Conservation (phyloP, 495 filamentous ascomycete species). For the Glutinoglossum americanum region DNA sequence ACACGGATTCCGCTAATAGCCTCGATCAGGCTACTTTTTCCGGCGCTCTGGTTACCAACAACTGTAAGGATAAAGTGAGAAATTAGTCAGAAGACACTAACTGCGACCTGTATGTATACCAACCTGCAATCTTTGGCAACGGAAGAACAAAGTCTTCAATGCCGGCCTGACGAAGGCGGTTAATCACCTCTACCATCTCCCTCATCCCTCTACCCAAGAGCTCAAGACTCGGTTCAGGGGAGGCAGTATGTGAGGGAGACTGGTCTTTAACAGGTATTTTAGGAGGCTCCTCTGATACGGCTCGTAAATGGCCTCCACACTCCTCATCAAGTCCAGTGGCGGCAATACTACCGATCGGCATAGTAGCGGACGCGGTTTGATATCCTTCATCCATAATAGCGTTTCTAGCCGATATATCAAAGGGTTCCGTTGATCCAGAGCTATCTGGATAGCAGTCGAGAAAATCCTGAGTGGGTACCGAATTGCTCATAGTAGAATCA, state of each 20-base stretch:
- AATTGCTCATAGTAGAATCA: background rate
- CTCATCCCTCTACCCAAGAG: conserved; percentile 14
- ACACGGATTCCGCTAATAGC: conserved; percentile 15
- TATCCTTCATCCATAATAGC: background rate
- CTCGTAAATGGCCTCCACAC: background rate
- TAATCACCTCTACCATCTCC: conserved; percentile 15
- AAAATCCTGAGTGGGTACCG: no score
- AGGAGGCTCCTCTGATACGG: background rate
- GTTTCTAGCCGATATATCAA: background rate
- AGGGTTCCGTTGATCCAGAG: background rate
- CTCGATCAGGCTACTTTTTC: conserved; percentile 16
- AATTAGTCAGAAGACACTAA: background rate
- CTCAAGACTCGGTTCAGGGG: conserved; percentile 6
- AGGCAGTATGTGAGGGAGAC: background rate
- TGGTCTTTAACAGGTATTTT: background rate
- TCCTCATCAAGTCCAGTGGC: background rate
- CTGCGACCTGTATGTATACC: background rate
- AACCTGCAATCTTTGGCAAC: conserved; percentile 13
- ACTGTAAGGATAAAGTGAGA: conserved; percentile 2
- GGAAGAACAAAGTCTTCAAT: conserved; percentile 14
- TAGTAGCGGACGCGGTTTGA: background rate
- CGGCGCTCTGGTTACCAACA: conserved; percentile 17
- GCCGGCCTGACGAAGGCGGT: conserved; percentile 12
- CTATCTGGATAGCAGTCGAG: background rate
- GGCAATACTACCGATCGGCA: background rate